Percentiles rank a stretch among this genome's conserved stretches.
Evolutionary conservation across 345 rosid genomes (phyloP).

Genomic region (Acer yangbiense): DNA sequence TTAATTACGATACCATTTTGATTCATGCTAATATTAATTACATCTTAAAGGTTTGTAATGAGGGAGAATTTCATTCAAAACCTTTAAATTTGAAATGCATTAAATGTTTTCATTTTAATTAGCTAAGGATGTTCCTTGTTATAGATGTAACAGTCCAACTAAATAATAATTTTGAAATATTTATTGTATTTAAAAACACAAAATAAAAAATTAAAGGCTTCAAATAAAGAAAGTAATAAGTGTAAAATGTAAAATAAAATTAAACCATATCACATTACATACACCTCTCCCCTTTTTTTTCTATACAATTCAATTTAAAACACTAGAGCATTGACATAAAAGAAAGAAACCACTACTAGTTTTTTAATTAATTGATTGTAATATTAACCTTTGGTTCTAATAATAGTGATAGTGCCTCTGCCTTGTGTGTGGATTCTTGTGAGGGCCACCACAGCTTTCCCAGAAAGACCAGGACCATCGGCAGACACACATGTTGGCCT

Average conservation of each 20-base stretch:
- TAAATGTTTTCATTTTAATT: too few relatives aligned
- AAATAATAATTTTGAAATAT: too few relatives aligned
- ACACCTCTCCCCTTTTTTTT: conserved; percentile 10
- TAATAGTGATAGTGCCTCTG: conserved; percentile 93
- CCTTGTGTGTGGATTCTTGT: conserved; percentile 94
- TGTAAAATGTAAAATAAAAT: too few relatives aligned
- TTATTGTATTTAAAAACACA: not conserved
- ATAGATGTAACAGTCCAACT: too few relatives aligned
- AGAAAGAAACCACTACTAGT: not conserved
- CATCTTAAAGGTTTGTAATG: too few relatives aligned
- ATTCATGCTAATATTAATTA: too few relatives aligned
- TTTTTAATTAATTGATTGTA: not conserved
- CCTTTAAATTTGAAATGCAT: too few relatives aligned
- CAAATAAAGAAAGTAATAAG: not conserved
- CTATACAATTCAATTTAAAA: conserved; percentile 17
- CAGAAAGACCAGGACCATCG: conserved; percentile 79
- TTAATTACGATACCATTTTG: not conserved
- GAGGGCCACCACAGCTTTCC: conserved; percentile 90
- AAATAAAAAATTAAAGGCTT: not conserved
- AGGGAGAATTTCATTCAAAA: too few relatives aligned
- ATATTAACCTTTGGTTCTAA: conserved; percentile 82
- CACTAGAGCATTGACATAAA: not conserved
- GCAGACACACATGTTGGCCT: conserved; percentile 61
- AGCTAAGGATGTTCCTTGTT: too few relatives aligned
- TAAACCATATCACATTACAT: conserved; percentile 17